Conservation (phyloP, 345 rosid genomes). For the Populus davidiana region DNA sequence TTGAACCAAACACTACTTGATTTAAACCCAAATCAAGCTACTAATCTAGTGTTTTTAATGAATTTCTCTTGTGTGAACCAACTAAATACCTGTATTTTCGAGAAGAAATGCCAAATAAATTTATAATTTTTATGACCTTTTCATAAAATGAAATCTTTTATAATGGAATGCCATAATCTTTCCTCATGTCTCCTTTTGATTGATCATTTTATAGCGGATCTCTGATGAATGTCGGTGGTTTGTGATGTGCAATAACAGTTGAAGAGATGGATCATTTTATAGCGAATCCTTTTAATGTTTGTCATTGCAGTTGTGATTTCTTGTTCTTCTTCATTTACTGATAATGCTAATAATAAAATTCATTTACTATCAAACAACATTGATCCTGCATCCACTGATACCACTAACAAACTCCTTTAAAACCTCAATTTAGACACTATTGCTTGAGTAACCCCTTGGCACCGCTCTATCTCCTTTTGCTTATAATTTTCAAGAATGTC, state of each 20-base stretch:
- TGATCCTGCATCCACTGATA: slow-evolving; percentile 25
- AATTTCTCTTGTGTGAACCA: no score
- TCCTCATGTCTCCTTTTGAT: neutral
- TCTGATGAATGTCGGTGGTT: rapidly evolving
- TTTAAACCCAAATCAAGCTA: neutral
- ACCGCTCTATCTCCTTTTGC: slow-evolving; percentile 35
- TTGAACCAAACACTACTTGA: no score
- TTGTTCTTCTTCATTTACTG: neutral
- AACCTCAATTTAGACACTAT: slow-evolving; percentile 11
- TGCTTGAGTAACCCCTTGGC: slow-evolving; percentile 24
- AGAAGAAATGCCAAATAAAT: no score
- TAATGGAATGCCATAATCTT: no score
- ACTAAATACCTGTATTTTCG: neutral
- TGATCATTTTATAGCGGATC: no score
- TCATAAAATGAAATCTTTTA: no score
- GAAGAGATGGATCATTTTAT: no score
- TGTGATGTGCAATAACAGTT: neutral
- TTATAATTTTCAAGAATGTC: slow-evolving; percentile 56
- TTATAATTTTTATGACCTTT: no score
- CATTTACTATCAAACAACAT: slow-evolving; percentile 16
- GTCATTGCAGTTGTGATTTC: neutral
- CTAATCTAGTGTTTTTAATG: no score
- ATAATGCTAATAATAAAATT: neutral
- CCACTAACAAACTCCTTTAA: slow-evolving; percentile 16
- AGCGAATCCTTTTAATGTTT: neutral